phyloP scores from a whole-genome alignment of 305 asterid genomes.

The Solanum chacoense region DNA sequence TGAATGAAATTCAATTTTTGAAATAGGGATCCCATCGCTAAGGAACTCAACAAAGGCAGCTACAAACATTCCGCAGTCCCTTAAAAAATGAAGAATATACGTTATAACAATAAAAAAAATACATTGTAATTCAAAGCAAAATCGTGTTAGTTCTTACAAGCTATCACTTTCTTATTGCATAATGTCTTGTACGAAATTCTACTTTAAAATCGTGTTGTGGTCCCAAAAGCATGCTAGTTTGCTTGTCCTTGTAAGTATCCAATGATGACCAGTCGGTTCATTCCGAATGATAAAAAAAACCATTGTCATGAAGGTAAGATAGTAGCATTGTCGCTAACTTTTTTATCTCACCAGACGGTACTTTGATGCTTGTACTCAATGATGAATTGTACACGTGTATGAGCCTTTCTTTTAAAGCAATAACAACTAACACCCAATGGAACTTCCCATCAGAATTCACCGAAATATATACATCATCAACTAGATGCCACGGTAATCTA shows the following conservation, averaged over 20 bases:
- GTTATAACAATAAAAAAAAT: not conserved
- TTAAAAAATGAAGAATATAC: too few relatives aligned
- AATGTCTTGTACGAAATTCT: not conserved
- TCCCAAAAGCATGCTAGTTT: not conserved
- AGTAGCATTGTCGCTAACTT: not conserved
- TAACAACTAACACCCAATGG: not conserved
- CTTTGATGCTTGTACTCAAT: not conserved
- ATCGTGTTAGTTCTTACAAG: not conserved
- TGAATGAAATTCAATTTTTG: too few relatives aligned
- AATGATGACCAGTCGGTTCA: not conserved
- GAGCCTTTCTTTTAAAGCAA: not conserved
- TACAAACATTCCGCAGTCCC: not conserved
- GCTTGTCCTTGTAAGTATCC: not conserved
- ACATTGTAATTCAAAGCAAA: not conserved
- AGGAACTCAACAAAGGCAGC: not conserved
- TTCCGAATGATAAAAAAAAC: too few relatives aligned
- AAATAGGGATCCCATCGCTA: not conserved
- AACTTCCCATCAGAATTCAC: not conserved
- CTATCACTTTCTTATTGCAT: not conserved
- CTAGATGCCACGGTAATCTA: not conserved
- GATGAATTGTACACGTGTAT: not conserved
- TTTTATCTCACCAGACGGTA: not conserved
- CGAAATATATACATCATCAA: too few relatives aligned
- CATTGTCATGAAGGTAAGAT: not conserved
- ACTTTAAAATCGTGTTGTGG: not conserved